Evolutionary conservation across 176 grass and related monocot genomes (phyloP).

Genomic region (Echinochloa phyllopogon): DNA sequence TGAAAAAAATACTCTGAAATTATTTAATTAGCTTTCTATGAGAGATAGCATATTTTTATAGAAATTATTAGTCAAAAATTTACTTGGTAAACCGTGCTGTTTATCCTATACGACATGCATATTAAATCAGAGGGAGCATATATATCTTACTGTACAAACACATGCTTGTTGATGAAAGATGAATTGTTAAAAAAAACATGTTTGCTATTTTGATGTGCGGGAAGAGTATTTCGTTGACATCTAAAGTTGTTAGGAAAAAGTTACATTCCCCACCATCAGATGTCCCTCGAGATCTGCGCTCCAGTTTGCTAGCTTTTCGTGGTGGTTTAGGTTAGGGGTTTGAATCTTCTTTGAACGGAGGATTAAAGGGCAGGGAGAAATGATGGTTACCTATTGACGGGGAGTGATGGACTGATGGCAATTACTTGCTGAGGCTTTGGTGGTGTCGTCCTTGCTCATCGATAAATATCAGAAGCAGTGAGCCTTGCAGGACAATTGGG

Average conservation of each 20-base stretch:
- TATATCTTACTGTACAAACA: neutral
- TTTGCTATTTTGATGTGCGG: neutral
- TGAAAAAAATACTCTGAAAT: no score
- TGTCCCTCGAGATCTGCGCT: neutral
- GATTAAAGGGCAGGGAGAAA: neutral
- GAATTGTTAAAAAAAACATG: neutral
- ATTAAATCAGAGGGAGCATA: no score
- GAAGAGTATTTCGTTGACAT: neutral
- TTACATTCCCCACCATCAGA: neutral
- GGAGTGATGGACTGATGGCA: neutral
- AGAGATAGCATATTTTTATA: no score
- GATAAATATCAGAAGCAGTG: neutral
- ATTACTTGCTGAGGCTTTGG: neutral
- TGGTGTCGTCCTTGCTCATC: neutral
- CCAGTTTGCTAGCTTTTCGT: neutral
- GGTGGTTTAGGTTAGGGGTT: neutral
- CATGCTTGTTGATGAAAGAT: neutral
- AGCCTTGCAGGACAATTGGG: neutral
- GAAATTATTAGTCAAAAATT: no score
- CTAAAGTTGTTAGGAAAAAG: neutral
- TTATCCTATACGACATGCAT: no score
- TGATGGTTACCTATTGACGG: neutral
- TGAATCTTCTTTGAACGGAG: neutral
- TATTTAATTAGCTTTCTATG: no score
- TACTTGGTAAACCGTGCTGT: no score